These are phyloP conservation scores for Podospora anserina DNA, from an alignment of 495 filamentous ascomycete genomes.

Conservation along the genomic window DNA sequence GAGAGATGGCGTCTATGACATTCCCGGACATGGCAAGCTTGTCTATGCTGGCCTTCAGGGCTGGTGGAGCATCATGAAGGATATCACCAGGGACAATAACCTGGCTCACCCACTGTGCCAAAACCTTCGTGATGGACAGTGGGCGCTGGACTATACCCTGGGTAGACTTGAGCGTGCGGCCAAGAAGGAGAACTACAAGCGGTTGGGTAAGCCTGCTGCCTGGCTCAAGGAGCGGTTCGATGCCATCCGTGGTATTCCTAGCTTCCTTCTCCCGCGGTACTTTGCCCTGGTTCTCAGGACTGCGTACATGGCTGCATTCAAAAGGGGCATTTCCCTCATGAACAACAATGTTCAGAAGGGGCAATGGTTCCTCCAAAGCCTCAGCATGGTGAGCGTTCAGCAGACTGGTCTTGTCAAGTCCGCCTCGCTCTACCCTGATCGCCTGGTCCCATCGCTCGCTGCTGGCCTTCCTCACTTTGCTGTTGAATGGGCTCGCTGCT, in stretches of 20 bases:
- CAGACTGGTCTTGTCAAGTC: conserved; percentile 85
- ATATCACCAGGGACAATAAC: conserved; percentile 84
- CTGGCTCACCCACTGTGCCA: conserved; percentile 90
- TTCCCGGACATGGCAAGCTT: conserved; percentile 77
- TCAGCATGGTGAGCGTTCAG: conserved; percentile 87
- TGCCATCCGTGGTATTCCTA: conserved; percentile 77
- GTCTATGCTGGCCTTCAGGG: conserved; percentile 97
- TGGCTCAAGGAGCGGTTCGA: conserved; percentile 86
- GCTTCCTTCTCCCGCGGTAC: conserved; percentile 86
- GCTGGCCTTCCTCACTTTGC: conserved; percentile 96
- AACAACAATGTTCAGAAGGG: conserved; percentile 70
- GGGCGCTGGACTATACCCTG: conserved; percentile 89
- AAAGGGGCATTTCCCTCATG: conserved; percentile 74
- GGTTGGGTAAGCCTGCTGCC: conserved; percentile 59
- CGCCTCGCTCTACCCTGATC: conserved; percentile 82
- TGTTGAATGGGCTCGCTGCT: conserved; percentile 89
- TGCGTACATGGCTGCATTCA: conserved; percentile 78
- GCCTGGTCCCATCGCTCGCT: conserved; percentile 79
- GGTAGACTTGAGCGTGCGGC: conserved; percentile 71
- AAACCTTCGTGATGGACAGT: conserved; percentile 85
- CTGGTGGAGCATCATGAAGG: conserved; percentile 92
- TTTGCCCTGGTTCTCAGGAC: conserved; percentile 86
- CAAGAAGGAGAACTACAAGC: conserved; percentile 54
- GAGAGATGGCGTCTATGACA: conserved; percentile 79
- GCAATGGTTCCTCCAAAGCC: conserved; percentile 77